Percentiles rank a stretch among this genome's conserved stretches.
Conservation (phyloP, 768 basidiomycete species). For the Podaxis pistillaris region DNA sequence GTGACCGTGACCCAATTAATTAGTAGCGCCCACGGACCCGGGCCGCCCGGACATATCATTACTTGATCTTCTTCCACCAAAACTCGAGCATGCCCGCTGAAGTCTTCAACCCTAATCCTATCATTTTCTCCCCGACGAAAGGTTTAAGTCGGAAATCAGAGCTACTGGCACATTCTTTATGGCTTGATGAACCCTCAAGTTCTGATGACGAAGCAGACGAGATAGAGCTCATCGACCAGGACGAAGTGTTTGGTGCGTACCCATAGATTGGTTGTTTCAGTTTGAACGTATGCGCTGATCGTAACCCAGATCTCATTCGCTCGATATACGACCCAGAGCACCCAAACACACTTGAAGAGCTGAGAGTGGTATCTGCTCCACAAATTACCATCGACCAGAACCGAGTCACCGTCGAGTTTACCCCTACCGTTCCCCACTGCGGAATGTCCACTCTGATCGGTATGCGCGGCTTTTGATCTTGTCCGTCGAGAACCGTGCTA, state of each 20-base stretch:
- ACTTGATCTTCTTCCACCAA: constrained; percentile 10
- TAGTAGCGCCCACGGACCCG: constrained; percentile 4
- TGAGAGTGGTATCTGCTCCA: constrained; percentile 89
- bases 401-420: constrained; percentile 84
- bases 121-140: constrained; percentile 63
- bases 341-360: constrained; percentile 89
- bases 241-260: constrained; percentile 85
- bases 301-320: constrained; percentile 74
- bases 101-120: constrained; percentile 90
- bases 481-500: neutral
- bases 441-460: constrained; percentile 98
- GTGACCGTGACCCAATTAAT: constrained; percentile 16
- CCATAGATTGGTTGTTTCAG: neutral
- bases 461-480: constrained; percentile 28
- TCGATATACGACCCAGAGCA: constrained; percentile 96
- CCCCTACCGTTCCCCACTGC: constrained; percentile 96
- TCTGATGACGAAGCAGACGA: constrained; percentile 52
- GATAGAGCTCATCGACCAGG: constrained; percentile 77
- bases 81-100: constrained; percentile 45
- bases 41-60: constrained; percentile 16
- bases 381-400: constrained; percentile 68
- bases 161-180: constrained; percentile 50
- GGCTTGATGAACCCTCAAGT: constrained; percentile 50
- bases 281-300: constrained; percentile 3
- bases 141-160: constrained; percentile 41